These are phyloP conservation scores for Cryptococcus sp. DNA, from an alignment of 1,284 basidiomycete genomes.

Conservation along the genomic window DNA sequence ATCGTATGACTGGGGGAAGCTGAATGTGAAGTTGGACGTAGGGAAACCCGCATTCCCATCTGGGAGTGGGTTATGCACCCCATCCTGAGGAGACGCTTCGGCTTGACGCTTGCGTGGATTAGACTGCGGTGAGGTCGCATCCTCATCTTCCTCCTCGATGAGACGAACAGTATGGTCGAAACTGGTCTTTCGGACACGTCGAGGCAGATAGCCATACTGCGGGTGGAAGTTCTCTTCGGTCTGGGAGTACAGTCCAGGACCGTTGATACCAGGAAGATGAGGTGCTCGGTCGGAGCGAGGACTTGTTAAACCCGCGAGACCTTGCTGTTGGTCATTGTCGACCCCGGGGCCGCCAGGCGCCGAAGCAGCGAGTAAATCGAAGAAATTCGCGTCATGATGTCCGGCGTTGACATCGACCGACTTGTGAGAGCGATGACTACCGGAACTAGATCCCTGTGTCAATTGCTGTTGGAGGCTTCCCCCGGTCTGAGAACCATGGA, in stretches of 20 bases:
- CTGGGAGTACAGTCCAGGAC: slow-evolving; percentile 46
- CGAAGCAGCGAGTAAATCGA: slow-evolving; percentile 28
- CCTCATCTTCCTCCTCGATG: slow-evolving; percentile 20
- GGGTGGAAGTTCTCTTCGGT: slow-evolving; percentile 52
- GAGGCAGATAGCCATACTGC: slow-evolving; percentile 63
- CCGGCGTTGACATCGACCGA: slow-evolving; percentile 8
- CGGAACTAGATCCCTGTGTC: not conserved
- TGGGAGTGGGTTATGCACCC: slow-evolving; percentile 30
- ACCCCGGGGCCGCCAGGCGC: slow-evolving; percentile 19
- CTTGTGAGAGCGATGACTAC: not conserved
- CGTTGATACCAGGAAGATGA: slow-evolving; percentile 48
- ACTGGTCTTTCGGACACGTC: slow-evolving; percentile 83
- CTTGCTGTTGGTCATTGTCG: slow-evolving; percentile 15
- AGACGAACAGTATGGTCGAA: slow-evolving; percentile 79
- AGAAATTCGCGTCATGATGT: slow-evolving; percentile 24
- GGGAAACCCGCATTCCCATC: slow-evolving; percentile 60
- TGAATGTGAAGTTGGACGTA: slow-evolving; percentile 73
- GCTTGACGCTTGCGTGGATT: slow-evolving; percentile 48
- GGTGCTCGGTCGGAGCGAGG: slow-evolving; percentile 10
- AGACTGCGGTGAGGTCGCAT: slow-evolving; percentile 15
- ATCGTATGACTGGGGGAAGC: slow-evolving; percentile 59
- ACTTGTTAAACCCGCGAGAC: slow-evolving; percentile 18
- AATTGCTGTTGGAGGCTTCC: slow-evolving; percentile 3
- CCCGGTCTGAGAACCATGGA: slow-evolving; percentile 8
- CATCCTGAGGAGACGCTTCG: slow-evolving; percentile 45